Evolutionary conservation across 352 stramenopile genomes (phyloP), one percentile per base, ranked within the genome.

Genomic region (Phytophthora rubi): DNA sequence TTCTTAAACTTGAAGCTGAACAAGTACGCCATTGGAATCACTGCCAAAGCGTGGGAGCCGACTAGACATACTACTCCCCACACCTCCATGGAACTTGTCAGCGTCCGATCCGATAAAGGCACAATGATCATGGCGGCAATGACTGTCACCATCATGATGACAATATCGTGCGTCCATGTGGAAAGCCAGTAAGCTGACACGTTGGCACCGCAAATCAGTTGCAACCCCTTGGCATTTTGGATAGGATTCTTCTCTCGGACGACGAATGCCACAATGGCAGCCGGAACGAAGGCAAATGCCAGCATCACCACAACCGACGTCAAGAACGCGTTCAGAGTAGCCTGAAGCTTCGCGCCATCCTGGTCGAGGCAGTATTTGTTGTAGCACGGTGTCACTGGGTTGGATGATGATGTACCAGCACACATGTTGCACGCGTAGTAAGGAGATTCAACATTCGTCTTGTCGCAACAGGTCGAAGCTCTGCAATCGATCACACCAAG

Each of bases 241-340:
- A 59, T 82, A 7, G 83, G 82, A 23, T 87, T 71, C 63, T 91
- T 90, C 30, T 93, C 86, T 2, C 76, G 70, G 3, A 93, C 83
- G 52, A 89, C 60, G 30, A 92, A 91, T 3, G 79, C 82, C 23
- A 93, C 81, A 48, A 91, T 72, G 0, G 81, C 76, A 35, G 86
- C 86, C 2, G 83, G 86, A 45, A 93, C 65, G 33, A 93, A 93
- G 2, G 86, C 78, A 35, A 92, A 91, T 33, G 82, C 86, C 30
- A 93, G 67, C 71, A 91, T 84, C 9, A 86, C 74, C 48, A 93
- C 72, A 62, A 92, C 76, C 0, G 79, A 73, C 21, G 77, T 75
- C 37, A 92, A 70, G 65, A 93, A 90, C 0, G 76, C 80, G 42
- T 91, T 93, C 21, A 93, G 63, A 42, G 77, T 82, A 37, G 76